These are phyloP conservation scores for Coniophora puteana DNA, from an alignment of 1,284 basidiomycete species.

Conservation along the genomic window DNA sequence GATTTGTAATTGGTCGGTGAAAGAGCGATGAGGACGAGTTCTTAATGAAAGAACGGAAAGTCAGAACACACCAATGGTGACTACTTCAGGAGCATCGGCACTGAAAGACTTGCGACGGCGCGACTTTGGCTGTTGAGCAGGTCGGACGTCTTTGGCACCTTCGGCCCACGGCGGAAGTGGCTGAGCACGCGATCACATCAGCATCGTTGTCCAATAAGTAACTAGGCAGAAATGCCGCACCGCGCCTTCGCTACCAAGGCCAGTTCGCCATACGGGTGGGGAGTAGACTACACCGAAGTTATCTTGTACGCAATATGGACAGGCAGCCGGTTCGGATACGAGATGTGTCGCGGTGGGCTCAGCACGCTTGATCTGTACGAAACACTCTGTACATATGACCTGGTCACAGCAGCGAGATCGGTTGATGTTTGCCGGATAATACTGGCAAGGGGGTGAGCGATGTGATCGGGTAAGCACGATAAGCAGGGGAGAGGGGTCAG, in stretches of 20 bases:
- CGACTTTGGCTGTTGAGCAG: slow-evolving; percentile 65
- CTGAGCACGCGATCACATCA: slow-evolving; percentile 14
- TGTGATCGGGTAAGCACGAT: too few species aligned
- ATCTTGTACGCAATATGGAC: slow-evolving; percentile 95
- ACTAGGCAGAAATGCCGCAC: slow-evolving; percentile 35
- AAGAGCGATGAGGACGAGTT: too few species aligned
- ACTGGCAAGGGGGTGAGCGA: slow-evolving; percentile 45
- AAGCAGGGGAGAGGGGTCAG: slow-evolving; percentile 10
- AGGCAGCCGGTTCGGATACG: slow-evolving; percentile 91
- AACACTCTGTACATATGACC: slow-evolving; percentile 98
- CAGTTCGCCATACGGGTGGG: slow-evolving; percentile 76
- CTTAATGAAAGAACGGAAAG: slow-evolving; percentile 5
- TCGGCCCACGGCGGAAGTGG: slow-evolving; percentile 45
- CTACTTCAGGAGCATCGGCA: slow-evolving; percentile 80
- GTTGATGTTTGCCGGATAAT: slow-evolving; percentile 95
- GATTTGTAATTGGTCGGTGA: too few species aligned
- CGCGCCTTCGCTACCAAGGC: slow-evolving; percentile 65
- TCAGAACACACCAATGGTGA: slow-evolving; percentile 69
- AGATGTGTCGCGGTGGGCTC: slow-evolving; percentile 93
- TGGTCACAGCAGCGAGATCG: slow-evolving; percentile 97
- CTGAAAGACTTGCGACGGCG: slow-evolving; percentile 77
- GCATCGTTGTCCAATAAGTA: slow-evolving; percentile 4
- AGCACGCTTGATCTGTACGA: slow-evolving; percentile 96
- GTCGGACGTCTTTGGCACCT: slow-evolving; percentile 36
- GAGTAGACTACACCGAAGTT: slow-evolving; percentile 95